These are phyloP conservation scores for Groenewaldozyma salmanticensis DNA, from an alignment of 805 yeast genomes.

Conservation along the genomic window DNA sequence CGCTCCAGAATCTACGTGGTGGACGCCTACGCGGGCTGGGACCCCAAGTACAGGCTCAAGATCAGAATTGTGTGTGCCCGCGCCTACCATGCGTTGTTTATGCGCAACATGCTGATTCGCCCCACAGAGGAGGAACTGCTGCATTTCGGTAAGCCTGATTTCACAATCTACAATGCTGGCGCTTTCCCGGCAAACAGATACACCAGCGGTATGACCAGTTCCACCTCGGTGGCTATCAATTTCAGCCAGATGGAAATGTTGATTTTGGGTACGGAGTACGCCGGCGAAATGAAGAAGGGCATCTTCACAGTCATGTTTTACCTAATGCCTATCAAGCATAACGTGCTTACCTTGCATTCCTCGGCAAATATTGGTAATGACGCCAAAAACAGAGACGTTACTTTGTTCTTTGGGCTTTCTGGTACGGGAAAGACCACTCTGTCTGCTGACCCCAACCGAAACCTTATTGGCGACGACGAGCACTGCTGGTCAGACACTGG, in stretches of 20 bases:
- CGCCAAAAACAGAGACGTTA: slow-evolving; percentile 63
- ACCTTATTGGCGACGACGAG: slow-evolving; percentile 95
- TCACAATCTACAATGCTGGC: slow-evolving; percentile 97
- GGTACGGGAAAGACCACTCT: slow-evolving; percentile 98
- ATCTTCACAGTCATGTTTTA: slow-evolving; percentile 98
- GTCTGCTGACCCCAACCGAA: slow-evolving; percentile 91
- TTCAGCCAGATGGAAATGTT: slow-evolving; percentile 98
- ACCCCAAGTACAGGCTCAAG: slow-evolving; percentile 92
- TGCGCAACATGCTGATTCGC: slow-evolving; percentile 96
- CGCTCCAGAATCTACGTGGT: slow-evolving; percentile 89
- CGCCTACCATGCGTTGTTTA: slow-evolving; percentile 95
- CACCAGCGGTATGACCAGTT: slow-evolving; percentile 95
- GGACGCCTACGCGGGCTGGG: slow-evolving; percentile 99
- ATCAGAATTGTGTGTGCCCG: slow-evolving; percentile 95
- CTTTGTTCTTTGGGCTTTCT: slow-evolving; percentile 90
- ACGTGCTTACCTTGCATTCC: slow-evolving; percentile 88
- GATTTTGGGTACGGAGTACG: slow-evolving; percentile 96
- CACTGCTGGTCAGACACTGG: slow-evolving; percentile 99
- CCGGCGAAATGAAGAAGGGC: slow-evolving; percentile 99
- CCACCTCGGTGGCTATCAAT: slow-evolving; percentile 92
- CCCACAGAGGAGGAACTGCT: slow-evolving; percentile 85
- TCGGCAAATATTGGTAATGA: slow-evolving; percentile 78
- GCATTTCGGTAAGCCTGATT: slow-evolving; percentile 93
- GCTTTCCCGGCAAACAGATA: slow-evolving; percentile 96
- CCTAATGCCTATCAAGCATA: slow-evolving; percentile 90